Conservation (phyloP, 2,329 filamentous ascomycete species). For the Colletotrichum spaethianum region DNA sequence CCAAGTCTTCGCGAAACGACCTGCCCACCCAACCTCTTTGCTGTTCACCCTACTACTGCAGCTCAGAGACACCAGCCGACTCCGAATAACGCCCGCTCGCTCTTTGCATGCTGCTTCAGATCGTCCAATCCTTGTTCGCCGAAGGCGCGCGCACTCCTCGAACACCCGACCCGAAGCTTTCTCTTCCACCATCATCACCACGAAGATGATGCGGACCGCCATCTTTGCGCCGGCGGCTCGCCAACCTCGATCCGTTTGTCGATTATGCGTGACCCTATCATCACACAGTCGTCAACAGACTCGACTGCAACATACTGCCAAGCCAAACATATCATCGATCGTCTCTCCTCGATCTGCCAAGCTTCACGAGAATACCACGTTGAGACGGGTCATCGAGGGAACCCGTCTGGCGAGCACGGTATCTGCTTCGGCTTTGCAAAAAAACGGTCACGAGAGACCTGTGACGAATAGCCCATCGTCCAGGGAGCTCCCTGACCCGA, state of each 20-base stretch:
- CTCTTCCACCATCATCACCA: slow-evolving; percentile 10
- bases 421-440: slow-evolving; percentile 8
- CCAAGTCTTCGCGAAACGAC: slow-evolving; percentile 18
- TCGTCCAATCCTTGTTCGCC: slow-evolving; percentile 20
- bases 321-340: slow-evolving; percentile 31
- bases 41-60: slow-evolving; percentile 26
- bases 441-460: slow-evolving; percentile 24
- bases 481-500: slow-evolving; percentile 53
- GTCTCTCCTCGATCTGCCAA: slow-evolving; percentile 34
- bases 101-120: slow-evolving; percentile 3
- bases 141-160: slow-evolving; percentile 9
- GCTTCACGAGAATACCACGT: slow-evolving; percentile 22
- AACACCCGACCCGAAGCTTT: slow-evolving; percentile 7
- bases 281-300: slow-evolving; percentile 41
- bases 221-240: slow-evolving; percentile 42
- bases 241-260: slow-evolving; percentile 56
- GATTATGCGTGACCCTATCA: slow-evolving; percentile 56
- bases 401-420: slow-evolving; percentile 30
- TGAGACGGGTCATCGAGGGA: slow-evolving; percentile 22
- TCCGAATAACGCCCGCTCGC: slow-evolving; percentile 12
- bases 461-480: slow-evolving; percentile 23
- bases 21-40: not conserved
- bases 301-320: slow-evolving; percentile 42
- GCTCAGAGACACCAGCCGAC: slow-evolving; percentile 15
- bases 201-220: slow-evolving; percentile 56